phyloP scores from a whole-genome alignment of 2,329 filamentous ascomycete genomes.

The Fusarium nanum region DNA sequence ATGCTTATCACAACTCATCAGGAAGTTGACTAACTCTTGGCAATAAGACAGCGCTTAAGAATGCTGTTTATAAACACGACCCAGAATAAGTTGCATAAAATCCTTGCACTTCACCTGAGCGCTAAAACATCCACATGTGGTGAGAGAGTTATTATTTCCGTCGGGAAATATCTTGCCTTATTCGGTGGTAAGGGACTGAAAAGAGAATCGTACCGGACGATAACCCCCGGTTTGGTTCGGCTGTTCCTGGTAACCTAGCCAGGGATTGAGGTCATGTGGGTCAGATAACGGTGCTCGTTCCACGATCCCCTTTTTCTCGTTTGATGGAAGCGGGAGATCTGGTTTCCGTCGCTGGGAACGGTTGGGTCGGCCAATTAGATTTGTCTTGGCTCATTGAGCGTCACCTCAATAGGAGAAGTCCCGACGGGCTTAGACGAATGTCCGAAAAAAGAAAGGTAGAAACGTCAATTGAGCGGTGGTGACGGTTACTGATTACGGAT shows the following conservation, averaged over 20 bases:
- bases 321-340: not conserved
- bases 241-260: not conserved
- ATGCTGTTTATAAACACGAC: not conserved
- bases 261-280: not conserved
- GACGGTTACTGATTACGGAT: fast-evolving
- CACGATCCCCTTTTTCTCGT: not conserved
- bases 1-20: not conserved
- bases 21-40: not conserved
- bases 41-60: not conserved
- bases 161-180: not conserved
- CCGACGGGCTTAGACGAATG: not conserved
- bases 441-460: not conserved
- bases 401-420: not conserved
- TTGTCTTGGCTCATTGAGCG: not conserved
- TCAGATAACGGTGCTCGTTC: not conserved
- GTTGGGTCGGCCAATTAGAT: not conserved
- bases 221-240: not conserved
- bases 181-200: no score
- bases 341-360: not conserved
- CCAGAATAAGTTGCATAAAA: not conserved
- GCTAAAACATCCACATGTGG: not conserved
- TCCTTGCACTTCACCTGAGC: not conserved
- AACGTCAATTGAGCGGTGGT: not conserved
- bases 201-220: not conserved
- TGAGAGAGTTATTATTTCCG: not conserved